Conservation (phyloP, 2,329 filamentous ascomycete genomes). For the Cordyceps tenuipes region DNA sequence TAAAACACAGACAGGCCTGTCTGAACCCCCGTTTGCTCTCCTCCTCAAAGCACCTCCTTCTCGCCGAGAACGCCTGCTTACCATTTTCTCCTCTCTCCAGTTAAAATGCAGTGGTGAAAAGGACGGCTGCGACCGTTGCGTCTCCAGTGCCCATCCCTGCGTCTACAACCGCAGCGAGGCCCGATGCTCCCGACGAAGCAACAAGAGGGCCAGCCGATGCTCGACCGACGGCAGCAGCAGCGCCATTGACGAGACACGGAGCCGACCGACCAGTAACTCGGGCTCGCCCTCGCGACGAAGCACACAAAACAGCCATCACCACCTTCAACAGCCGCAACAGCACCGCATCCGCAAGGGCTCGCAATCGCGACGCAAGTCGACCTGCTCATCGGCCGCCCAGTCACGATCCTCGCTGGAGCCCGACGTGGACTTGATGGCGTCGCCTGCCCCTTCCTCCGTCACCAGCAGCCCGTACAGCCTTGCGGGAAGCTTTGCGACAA, state of each 20-base stretch:
- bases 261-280: slow-evolving; percentile 2
- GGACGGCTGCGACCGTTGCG: slow-evolving; percentile 29
- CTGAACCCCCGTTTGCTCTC: neutral
- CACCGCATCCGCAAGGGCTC: slow-evolving; percentile 5
- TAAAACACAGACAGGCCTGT: neutral
- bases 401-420: slow-evolving; percentile 8
- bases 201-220: slow-evolving; percentile 17
- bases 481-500: neutral
- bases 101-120: slow-evolving; percentile 31
- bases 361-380: slow-evolving; percentile 7
- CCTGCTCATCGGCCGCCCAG: neutral
- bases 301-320: neutral
- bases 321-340: neutral
- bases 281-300: slow-evolving; percentile 7
- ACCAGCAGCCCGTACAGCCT: slow-evolving; percentile 9
- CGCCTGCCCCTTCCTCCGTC: neutral
- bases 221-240: slow-evolving; percentile 14
- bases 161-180: slow-evolving; percentile 28
- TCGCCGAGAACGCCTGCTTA: neutral
- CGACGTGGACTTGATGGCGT: neutral
- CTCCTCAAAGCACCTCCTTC: neutral
- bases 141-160: slow-evolving; percentile 22
- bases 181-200: slow-evolving; percentile 24
- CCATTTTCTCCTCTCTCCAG: slow-evolving; percentile 15
- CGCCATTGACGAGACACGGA: slow-evolving; percentile 8